Conservation (phyloP, 2,329 filamentous ascomycete species). For the Epichloe typhina region DNA sequence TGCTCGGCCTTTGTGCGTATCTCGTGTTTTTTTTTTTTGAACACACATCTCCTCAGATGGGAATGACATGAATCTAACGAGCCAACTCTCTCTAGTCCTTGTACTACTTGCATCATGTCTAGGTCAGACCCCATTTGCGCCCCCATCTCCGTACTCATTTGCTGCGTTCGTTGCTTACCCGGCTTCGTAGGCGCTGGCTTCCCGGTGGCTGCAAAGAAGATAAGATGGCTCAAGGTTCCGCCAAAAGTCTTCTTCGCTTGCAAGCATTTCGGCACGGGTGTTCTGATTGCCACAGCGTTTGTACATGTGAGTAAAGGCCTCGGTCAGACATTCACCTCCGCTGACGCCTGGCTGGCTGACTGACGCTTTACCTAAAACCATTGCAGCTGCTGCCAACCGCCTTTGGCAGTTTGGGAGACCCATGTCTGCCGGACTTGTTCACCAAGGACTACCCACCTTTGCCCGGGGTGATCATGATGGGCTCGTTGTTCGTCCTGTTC, state of each 20-base stretch:
- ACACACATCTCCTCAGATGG: neutral
- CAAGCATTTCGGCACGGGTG: slow-evolving; percentile 58
- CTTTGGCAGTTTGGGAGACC: slow-evolving; percentile 37
- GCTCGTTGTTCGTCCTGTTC: slow-evolving; percentile 46
- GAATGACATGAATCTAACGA: neutral
- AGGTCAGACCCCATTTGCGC: slow-evolving; percentile 8
- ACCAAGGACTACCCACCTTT: slow-evolving; percentile 46
- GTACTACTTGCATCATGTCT: slow-evolving; percentile 16
- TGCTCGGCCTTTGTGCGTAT: slow-evolving; percentile 18
- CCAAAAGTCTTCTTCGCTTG: slow-evolving; percentile 46
- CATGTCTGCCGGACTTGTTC: slow-evolving; percentile 46
- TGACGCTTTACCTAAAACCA: neutral
- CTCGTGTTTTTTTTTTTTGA: neutral
- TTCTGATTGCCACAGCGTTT: slow-evolving; percentile 60
- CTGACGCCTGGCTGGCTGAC: slow-evolving; percentile 1
- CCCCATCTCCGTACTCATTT: neutral
- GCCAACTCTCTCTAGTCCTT: slow-evolving; percentile 10
- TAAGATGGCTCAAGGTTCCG: slow-evolving; percentile 45
- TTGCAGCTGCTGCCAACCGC: slow-evolving; percentile 43
- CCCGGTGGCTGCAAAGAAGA: slow-evolving; percentile 39
- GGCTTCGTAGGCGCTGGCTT: slow-evolving; percentile 30
- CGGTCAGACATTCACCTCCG: neutral
- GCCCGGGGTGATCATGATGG: slow-evolving; percentile 54
- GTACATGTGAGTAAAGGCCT: slow-evolving; percentile 40
- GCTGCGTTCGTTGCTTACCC: neutral